Evolutionary conservation across 129 eudicot species (phyloP).

Genomic region (sunflower (Helianthus annuus)): DNA sequence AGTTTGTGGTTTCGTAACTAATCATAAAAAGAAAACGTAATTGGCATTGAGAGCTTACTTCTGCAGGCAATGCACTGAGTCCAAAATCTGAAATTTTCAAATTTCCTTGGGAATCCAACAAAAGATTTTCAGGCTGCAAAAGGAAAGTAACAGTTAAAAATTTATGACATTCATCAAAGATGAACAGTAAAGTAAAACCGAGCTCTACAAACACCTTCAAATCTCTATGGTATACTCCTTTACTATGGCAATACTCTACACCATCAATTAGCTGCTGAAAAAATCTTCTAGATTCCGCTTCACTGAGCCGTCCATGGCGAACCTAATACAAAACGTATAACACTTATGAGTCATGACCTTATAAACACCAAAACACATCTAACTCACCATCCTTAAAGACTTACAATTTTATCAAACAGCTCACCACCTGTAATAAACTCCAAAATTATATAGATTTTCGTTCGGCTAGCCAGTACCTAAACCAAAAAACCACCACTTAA

Average conservation of each 20-base stretch:
- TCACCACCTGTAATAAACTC: slow-evolving; percentile 98
- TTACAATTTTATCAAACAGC: slow-evolving; percentile 95
- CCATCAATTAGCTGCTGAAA: slow-evolving; percentile 99
- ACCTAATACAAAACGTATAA: slow-evolving; percentile 44
- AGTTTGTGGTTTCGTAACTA: not conserved
- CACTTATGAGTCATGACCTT: slow-evolving; percentile 11
- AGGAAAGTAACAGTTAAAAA: slow-evolving; percentile 18
- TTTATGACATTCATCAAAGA: slow-evolving; percentile 24
- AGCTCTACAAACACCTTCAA: slow-evolving; percentile 58
- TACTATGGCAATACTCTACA: slow-evolving; percentile 90
- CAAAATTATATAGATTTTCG: slow-evolving; percentile 91
- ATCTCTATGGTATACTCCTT: slow-evolving; percentile 97
- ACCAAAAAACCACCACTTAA: slow-evolving; percentile 11
- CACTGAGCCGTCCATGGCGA: slow-evolving; percentile 90
- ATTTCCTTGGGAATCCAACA: slow-evolving; percentile 94
- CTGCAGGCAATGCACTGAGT: slow-evolving; percentile 90
- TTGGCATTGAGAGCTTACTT: slow-evolving; percentile 50
- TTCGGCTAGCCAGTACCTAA: slow-evolving; percentile 96
- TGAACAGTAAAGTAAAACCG: slow-evolving; percentile 3
- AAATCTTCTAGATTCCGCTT: slow-evolving; percentile 80
- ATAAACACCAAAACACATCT: not conserved
- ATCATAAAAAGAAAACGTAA: not conserved
- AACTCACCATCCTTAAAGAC: slow-evolving; percentile 30
- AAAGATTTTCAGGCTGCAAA: slow-evolving; percentile 95
- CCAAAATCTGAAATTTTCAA: slow-evolving; percentile 96